Conservation (phyloP, 768 basidiomycete genomes). For the Podaxis sp. region DNA sequence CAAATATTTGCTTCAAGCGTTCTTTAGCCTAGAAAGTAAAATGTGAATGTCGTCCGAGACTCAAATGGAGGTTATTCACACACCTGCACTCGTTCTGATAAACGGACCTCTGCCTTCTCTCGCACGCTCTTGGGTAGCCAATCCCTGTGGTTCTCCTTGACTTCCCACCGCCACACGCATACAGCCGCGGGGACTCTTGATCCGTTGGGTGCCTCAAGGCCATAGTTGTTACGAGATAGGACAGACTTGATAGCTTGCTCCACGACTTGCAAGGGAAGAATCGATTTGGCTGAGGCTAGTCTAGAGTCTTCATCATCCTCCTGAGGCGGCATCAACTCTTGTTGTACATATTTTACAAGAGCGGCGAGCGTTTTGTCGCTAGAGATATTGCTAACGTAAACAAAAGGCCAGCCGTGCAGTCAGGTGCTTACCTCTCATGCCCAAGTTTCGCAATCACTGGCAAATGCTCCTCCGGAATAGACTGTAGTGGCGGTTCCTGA, state of each 20-base stretch:
- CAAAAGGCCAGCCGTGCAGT: background rate
- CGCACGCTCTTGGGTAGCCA: conserved; percentile 68
- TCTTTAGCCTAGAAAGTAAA: conserved; percentile 48
- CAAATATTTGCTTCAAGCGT: conserved; percentile 53
- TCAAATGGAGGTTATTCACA: conserved; percentile 16
- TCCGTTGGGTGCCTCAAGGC: conserved; percentile 54
- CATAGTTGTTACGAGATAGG: conserved; percentile 77
- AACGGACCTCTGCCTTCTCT: conserved; percentile 60
- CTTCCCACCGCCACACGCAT: conserved; percentile 87
- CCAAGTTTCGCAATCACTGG: conserved; percentile 79
- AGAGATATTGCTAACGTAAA: conserved; percentile 7
- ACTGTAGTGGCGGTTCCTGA: conserved; percentile 47
- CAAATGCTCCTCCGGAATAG: conserved; percentile 66
- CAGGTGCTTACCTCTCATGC: conserved; percentile 73
- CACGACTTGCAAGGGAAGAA: conserved; percentile 51
- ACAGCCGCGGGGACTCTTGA: conserved; percentile 60
- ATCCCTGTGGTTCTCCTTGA: conserved; percentile 51
- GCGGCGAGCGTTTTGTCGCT: conserved; percentile 72
- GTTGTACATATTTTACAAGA: conserved; percentile 68
- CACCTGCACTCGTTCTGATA: conserved; percentile 66
- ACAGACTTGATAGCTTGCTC: conserved; percentile 64
- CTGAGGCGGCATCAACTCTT: conserved; percentile 61
- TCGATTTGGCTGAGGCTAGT: conserved; percentile 31
- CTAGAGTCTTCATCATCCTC: conserved; percentile 53
- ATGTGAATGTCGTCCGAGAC: background rate